A percentile compares a stretch with the other conserved stretches of the same genome.
Conservation (phyloP, 768 basidiomycete species). For the Lentinula boryana region DNA sequence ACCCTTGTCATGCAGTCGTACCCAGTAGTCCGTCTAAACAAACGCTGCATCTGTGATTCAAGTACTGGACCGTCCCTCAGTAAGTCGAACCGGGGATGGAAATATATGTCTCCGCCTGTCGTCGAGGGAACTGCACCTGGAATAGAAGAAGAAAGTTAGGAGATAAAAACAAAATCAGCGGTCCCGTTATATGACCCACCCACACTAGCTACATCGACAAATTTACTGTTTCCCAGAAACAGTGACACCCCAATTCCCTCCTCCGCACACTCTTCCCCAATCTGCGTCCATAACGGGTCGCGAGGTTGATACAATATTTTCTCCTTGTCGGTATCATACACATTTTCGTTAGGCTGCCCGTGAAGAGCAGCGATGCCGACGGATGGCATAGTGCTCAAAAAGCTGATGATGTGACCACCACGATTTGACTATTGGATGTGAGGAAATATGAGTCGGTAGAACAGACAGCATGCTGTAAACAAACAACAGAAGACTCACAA, state of each 20-base stretch:
- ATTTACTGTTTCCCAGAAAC: constrained; percentile 76
- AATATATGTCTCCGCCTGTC: constrained; percentile 89
- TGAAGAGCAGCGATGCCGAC: constrained; percentile 68
- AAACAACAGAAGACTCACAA: constrained; percentile 40
- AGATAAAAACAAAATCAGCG: not conserved
- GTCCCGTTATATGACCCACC: constrained; percentile 33
- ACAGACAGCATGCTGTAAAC: not conserved
- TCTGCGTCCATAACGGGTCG: constrained; percentile 71
- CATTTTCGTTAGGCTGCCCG: constrained; percentile 51
- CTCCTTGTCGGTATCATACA: constrained; percentile 87
- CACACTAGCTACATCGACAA: constrained; percentile 84
- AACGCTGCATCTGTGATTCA: constrained; percentile 67
- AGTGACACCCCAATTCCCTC: constrained; percentile 87
- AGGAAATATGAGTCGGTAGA: constrained; percentile 5
- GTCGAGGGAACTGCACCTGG: constrained; percentile 58
- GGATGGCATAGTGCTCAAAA: constrained; percentile 64
- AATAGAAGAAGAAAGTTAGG: not conserved
- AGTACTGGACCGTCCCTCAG: constrained; percentile 59
- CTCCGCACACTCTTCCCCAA: constrained; percentile 85
- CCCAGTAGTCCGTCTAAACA: constrained; percentile 63
- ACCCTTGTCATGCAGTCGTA: constrained; percentile 80
- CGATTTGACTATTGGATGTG: constrained; percentile 39
- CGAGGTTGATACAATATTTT: constrained; percentile 72
- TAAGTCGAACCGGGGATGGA: constrained; percentile 84
- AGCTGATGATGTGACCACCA: constrained; percentile 76